A percentile compares a stretch with the other conserved stretches of the same genome.
Conservation (phyloP, 495 filamentous ascomycete genomes). For the Chaetomium cochliodes region DNA sequence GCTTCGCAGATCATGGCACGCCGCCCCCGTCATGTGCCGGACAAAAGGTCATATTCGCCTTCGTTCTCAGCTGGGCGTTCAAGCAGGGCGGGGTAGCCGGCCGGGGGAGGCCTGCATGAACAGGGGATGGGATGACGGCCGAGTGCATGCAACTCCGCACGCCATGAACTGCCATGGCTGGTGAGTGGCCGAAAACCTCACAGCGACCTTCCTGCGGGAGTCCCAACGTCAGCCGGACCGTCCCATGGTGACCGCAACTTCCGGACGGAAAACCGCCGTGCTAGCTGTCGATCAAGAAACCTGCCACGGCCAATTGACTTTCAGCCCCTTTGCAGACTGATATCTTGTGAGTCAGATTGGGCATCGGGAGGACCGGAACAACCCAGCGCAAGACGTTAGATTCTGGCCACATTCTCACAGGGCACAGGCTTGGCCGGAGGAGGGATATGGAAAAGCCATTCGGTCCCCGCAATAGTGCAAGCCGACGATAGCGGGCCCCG, state of each 20-base stretch:
- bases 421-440: neutral
- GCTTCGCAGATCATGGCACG: slow-evolving; percentile 7
- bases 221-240: slow-evolving; percentile 22
- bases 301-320: slow-evolving; percentile 16
- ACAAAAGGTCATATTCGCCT: slow-evolving; percentile 12
- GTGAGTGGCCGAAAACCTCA: slow-evolving; percentile 3
- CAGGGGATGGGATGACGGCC: slow-evolving; percentile 10
- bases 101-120: slow-evolving; percentile 8
- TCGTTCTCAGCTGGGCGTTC: slow-evolving; percentile 5
- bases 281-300: slow-evolving; percentile 16
- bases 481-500: slow-evolving; percentile 1
- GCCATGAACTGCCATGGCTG: slow-evolving; percentile 7
- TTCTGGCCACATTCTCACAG: neutral
- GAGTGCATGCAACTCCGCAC: slow-evolving; percentile 17
- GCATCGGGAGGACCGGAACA: neutral
- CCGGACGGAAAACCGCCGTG: slow-evolving; percentile 5
- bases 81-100: slow-evolving; percentile 6
- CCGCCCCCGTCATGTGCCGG: slow-evolving; percentile 13
- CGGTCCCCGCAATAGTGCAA: slow-evolving; percentile 1
- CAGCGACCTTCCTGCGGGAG: neutral
- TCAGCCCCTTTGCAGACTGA: neutral
- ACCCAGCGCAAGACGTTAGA: neutral
- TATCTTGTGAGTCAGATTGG: slow-evolving; percentile 8
- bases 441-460: neutral
- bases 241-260: slow-evolving; percentile 22